phyloP scores from a whole-genome alignment of 2,329 filamentous ascomycete species.

The Chaetomium globosum region DNA sequence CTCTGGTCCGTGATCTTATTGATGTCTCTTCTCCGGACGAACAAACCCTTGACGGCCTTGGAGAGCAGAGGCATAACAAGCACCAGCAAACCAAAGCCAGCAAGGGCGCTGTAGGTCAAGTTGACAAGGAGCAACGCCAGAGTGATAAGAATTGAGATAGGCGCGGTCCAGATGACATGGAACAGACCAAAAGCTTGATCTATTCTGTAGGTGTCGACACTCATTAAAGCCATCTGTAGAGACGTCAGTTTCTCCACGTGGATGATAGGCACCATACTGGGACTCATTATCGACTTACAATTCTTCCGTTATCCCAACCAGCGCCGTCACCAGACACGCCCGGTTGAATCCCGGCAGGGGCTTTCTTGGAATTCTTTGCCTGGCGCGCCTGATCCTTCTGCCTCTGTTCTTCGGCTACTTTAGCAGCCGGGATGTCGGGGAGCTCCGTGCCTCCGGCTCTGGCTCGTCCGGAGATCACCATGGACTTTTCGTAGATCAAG shows the following conservation, averaged over 20 bases:
- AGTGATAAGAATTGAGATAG: constrained; percentile 75
- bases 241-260: neutral
- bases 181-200: constrained; percentile 87
- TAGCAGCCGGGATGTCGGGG: constrained; percentile 53
- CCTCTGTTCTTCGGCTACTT: constrained; percentile 42
- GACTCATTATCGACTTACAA: constrained; percentile 48
- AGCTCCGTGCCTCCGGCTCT: constrained; percentile 74
- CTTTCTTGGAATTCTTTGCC: constrained; percentile 46
- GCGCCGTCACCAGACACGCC: constrained; percentile 68
- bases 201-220: constrained; percentile 89
- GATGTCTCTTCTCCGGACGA: constrained; percentile 74
- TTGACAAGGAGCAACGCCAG: constrained; percentile 82
- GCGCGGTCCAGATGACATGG: constrained; percentile 88
- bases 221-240: constrained; percentile 75
- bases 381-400: constrained; percentile 47
- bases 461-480: constrained; percentile 84
- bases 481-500: constrained; percentile 87
- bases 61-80: constrained; percentile 78
- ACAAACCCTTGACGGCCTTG: constrained; percentile 73
- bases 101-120: constrained; percentile 83
- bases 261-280: neutral
- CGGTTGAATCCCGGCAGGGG: constrained; percentile 45
- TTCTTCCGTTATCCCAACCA: constrained; percentile 90
- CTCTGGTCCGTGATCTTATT: constrained; percentile 94
- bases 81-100: constrained; percentile 81